These are phyloP conservation scores for Phylloporus sp. DNA, from an alignment of 768 basidiomycete species.

Conservation along the genomic window DNA sequence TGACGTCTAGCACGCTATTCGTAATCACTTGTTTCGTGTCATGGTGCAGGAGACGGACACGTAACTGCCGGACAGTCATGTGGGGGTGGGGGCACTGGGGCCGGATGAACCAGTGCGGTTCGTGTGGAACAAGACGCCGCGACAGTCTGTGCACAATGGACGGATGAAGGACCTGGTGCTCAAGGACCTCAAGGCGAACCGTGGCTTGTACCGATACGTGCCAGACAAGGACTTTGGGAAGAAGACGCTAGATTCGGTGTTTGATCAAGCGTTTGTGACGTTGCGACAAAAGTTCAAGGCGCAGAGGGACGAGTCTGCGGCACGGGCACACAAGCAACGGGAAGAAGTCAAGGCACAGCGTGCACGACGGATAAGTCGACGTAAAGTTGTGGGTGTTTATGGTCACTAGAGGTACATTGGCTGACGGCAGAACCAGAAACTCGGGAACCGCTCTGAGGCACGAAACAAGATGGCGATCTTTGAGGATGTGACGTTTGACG, in stretches of 20 bases:
- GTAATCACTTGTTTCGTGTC: conserved; percentile 54
- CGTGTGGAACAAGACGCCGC: conserved; percentile 75
- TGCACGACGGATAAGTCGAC: conserved; percentile 55
- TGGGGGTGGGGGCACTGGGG: conserved; percentile 46
- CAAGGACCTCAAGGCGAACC: conserved; percentile 54
- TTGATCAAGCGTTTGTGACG: conserved; percentile 70
- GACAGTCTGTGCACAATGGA: conserved; percentile 69
- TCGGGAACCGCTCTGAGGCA: conserved; percentile 58
- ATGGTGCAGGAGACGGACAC: conserved; percentile 58
- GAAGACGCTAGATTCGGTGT: conserved; percentile 56
- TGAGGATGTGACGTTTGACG: conserved; percentile 63
- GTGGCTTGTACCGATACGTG: conserved; percentile 58
- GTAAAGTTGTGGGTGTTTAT: conserved; percentile 51
- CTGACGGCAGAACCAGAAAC: conserved; percentile 41
- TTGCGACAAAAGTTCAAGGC: conserved; percentile 63
- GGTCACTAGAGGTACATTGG: background rate
- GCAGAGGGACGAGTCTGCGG: conserved; percentile 49
- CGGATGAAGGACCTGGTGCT: conserved; percentile 66
- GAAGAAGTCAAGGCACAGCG: conserved; percentile 63
- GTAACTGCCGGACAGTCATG: conserved; percentile 57
- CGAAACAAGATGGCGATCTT: conserved; percentile 51
- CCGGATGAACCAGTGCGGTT: conserved; percentile 62
- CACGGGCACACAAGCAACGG: conserved; percentile 42
- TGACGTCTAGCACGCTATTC: conserved; percentile 68
- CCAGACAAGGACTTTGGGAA: conserved; percentile 62